phyloP scores from a whole-genome alignment of 1,284 basidiomycete species.

The Sparassis latifolia region DNA sequence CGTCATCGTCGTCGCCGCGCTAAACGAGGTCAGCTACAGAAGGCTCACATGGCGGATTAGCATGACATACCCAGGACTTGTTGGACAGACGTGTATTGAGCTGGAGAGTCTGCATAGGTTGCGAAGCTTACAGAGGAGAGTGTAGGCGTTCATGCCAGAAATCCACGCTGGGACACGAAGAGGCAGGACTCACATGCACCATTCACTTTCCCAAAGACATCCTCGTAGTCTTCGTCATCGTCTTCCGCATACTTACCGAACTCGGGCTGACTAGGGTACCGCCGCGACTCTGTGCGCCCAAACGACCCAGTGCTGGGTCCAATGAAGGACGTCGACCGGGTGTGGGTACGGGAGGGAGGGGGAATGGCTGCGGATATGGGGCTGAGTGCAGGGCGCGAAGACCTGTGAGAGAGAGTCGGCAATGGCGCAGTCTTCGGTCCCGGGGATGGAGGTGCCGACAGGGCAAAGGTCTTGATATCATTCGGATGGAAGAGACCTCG shows the following conservation, averaged over 20 bases:
- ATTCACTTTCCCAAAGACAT: conserved; percentile 78
- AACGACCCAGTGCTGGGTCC: conserved; percentile 44
- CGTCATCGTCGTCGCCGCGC: conserved; percentile 80
- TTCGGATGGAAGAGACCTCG: conserved; percentile 82
- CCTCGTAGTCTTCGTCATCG: conserved; percentile 80
- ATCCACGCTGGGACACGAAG: too few species aligned
- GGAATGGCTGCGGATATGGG: conserved; percentile 19
- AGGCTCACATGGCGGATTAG: conserved; percentile 2
- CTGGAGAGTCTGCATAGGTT: conserved; percentile 64
- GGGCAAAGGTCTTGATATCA: conserved; percentile 73
- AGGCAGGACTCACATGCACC: conserved; percentile 42
- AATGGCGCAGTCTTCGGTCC: conserved; percentile 62
- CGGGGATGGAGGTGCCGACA: conserved; percentile 35
- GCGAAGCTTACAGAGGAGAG: conserved; percentile 35
- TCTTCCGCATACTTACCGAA: conserved; percentile 86
- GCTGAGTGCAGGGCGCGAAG: conserved; percentile 43
- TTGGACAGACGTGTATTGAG: conserved; percentile 81
- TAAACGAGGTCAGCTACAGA: conserved; percentile 21
- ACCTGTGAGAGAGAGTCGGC: conserved; percentile 38
- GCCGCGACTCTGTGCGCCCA: conserved; percentile 54
- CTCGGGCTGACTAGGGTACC: conserved; percentile 47
- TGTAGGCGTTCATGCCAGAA: too few species aligned
- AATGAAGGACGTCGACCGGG: conserved; percentile 51
- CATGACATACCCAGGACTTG: conserved; percentile 71
- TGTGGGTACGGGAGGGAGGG: conserved; percentile 22